Base-by-base conservation (phyloP, 2,329 filamentous ascomycete genomes). In the Monosporascus sp. region DNA sequence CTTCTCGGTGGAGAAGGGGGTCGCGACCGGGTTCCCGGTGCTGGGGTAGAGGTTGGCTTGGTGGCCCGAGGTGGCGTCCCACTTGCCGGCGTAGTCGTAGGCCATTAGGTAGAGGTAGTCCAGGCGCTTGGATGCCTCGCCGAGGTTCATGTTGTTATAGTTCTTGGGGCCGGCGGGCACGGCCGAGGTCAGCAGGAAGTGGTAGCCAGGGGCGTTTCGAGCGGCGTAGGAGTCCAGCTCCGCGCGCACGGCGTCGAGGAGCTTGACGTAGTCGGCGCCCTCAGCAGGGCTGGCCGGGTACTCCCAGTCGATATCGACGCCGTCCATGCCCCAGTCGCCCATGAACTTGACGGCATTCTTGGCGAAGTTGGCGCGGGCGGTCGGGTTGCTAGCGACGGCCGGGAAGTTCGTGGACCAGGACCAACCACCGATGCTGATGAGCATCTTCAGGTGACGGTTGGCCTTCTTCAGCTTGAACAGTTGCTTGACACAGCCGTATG, bases 361-460 rank as follows among this genome's bases (percentile, higher is more conserved):
- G 6, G 90, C 91, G 70, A 96, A 96, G 2, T 61, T 80, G 37
- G 75, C 69, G 17, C 90, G 80, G 17, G 82, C 84, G 2, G 75
- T 70, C 0, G 78, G 77, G 0, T 85, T 87, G 55, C 82, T 83
- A 9, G 86, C 83, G 0, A 86, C 85, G 1, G 75, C 74, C 1
- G 88, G 77, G 66, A 96, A 93, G 68, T 90, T 89, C 60, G 79
- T 74, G 2, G 88, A 91, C 70, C 89, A 94, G 0, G 88, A 91
- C 88, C 88, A 95, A 31, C 91, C 91, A 48, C 91, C 91, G 58
- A 96, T 90, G 48, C 84, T 89, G 4, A 96, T 78, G 22, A 95
- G 75, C 1, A 87, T 78, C 66, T 95, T 95, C 51, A 96, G 70
- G 47, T 89, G 81, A 17, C 90, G 85, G 68, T 96, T 86, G 53